Evolutionary conservation across 139 green algal species (phyloP).

Genomic region (Volvox africanus): DNA sequence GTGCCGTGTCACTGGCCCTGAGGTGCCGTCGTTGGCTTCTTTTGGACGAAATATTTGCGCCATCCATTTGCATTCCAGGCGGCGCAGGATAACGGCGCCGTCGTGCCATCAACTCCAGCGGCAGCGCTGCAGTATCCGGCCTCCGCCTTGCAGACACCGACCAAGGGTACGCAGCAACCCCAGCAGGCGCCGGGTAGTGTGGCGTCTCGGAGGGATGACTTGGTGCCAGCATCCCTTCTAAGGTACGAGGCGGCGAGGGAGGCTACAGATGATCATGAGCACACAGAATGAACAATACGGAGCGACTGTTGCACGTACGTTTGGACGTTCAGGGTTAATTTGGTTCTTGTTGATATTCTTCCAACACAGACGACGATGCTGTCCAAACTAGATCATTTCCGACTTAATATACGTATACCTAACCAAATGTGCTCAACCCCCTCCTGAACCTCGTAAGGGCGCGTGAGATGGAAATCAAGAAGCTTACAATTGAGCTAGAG

Average conservation of each 20-base stretch:
- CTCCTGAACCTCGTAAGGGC: background rate
- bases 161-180: conserved; percentile 1
- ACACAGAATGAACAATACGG: too few relatives aligned
- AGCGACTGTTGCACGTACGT: too few relatives aligned
- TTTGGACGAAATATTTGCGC: too few relatives aligned
- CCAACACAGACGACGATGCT: too few relatives aligned
- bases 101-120: conserved; percentile 9
- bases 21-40: too few relatives aligned
- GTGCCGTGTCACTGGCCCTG: too few relatives aligned
- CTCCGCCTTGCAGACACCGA: conserved; percentile 19
- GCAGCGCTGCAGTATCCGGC: background rate
- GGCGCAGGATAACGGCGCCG: conserved; percentile 6
- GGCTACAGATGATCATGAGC: background rate
- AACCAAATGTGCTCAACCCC: too few relatives aligned
- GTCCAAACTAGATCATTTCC: too few relatives aligned
- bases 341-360: too few relatives aligned
- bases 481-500: conserved; percentile 57
- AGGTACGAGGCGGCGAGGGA: background rate
- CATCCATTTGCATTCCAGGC: background rate
- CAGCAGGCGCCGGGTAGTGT: background rate
- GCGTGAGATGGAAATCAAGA: conserved; percentile 45
- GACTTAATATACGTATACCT: too few relatives aligned
- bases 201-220: conserved; percentile 9
- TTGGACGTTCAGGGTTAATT: too few relatives aligned
- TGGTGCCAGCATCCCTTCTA: conserved; percentile 36